These are phyloP conservation scores for Dryadomyces quercivorus DNA, from an alignment of 2,329 filamentous ascomycete species.

Conservation along the genomic window DNA sequence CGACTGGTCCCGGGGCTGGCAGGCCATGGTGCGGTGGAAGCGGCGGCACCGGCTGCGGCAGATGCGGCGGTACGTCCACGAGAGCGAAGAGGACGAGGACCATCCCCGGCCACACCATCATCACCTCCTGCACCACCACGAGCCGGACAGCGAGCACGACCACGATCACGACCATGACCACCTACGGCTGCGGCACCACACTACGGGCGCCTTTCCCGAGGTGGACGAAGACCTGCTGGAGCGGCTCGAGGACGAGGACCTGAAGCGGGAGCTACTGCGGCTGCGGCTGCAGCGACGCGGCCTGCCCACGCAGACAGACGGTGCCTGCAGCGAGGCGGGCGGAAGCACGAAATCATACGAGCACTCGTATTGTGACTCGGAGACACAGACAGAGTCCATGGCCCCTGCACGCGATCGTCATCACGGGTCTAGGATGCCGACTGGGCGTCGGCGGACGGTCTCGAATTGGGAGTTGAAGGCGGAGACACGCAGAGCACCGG, in stretches of 20 bases:
- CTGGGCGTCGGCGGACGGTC: not conserved
- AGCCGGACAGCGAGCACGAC: not conserved
- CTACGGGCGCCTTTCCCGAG: not conserved
- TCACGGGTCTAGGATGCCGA: not conserved
- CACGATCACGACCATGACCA: not conserved
- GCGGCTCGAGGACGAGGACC: not conserved
- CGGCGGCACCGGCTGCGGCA: not conserved
- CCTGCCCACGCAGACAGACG: not conserved
- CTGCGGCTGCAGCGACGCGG: not conserved
- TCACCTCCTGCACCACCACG: not conserved
- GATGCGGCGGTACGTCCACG: not conserved
- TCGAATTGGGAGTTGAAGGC: too few relatives aligned
- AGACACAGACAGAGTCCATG: not conserved
- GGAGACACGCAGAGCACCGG: too few relatives aligned
- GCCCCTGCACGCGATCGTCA: too few relatives aligned
- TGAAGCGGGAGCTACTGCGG: not conserved
- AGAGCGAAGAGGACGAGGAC: too few relatives aligned
- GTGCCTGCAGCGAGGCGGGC: not conserved
- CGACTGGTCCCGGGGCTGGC: slow-evolving; percentile 9
- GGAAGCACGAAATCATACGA: not conserved
- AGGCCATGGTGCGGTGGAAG: not conserved
- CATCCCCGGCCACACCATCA: not conserved
- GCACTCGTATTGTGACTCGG: not conserved
- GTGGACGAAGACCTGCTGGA: not conserved
- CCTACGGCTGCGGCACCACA: not conserved